A percentile compares a stretch with the other conserved stretches of the same genome.
These are phyloP conservation scores for Diaporthe sp. DNA, from an alignment of 2,329 filamentous ascomycete species.

Conservation along the genomic window DNA sequence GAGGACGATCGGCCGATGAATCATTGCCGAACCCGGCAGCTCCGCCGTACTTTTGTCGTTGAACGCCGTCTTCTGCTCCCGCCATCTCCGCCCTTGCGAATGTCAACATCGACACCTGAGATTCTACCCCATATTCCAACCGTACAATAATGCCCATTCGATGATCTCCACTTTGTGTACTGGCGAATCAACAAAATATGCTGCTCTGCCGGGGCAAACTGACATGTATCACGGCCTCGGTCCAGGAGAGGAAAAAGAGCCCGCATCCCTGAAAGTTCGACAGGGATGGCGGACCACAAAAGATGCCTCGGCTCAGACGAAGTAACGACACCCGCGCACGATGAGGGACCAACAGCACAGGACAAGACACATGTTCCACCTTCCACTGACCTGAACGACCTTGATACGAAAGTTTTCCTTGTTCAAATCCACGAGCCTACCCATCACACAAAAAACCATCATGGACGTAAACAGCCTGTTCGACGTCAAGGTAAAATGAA, in stretches of 20 bases:
- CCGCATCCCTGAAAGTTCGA: background rate
- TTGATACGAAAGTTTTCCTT: background rate
- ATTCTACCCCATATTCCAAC: background rate
- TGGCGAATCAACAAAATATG: background rate
- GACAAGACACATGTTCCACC: background rate
- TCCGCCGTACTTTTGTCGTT: background rate
- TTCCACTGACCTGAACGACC: background rate
- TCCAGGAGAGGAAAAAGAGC: background rate
- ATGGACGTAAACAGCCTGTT: constrained; percentile 67
- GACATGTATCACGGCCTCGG: background rate
- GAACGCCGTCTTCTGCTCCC: background rate
- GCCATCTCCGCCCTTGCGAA: background rate
- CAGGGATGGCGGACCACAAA: constrained; percentile 16
- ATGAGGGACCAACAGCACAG: background rate
- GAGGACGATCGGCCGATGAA: background rate
- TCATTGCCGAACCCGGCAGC: background rate
- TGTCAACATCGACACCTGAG: background rate
- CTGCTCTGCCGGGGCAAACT: background rate
- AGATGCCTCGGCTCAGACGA: constrained; percentile 15
- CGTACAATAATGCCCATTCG: background rate
- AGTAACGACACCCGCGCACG: background rate
- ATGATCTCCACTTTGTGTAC: too few species aligned
- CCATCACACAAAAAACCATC: background rate
- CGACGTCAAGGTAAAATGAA: constrained; percentile 64
- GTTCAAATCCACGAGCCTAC: background rate